Evolutionary conservation across 352 stramenopile species (phyloP).

Genomic region (Globisporangium apiculatum): DNA sequence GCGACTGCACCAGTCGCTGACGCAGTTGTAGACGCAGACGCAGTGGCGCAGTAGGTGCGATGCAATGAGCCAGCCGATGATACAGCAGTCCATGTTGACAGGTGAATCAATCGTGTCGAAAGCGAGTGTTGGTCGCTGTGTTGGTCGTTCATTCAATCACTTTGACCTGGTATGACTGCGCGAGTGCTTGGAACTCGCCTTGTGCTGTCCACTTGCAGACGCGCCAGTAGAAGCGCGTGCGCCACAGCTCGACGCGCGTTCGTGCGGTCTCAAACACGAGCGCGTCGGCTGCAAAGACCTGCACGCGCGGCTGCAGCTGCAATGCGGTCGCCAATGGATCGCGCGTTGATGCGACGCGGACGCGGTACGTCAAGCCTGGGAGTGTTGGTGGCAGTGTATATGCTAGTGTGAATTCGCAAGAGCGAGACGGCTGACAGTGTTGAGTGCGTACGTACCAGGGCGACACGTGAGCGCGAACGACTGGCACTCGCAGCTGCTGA

Average conservation of each 20-base stretch:
- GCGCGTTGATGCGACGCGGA: conserved; percentile 26
- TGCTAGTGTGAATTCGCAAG: not conserved
- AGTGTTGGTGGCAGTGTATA: not conserved
- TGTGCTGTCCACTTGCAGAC: conserved; percentile 37
- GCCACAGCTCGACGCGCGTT: conserved; percentile 15
- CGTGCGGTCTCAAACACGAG: conserved; percentile 31
- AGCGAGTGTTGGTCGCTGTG: too few relatives aligned
- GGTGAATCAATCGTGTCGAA: too few relatives aligned
- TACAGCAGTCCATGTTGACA: too few relatives aligned
- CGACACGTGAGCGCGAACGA: conserved; percentile 24
- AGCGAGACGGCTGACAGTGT: not conserved
- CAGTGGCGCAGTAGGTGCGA: not conserved
- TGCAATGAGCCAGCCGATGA: not conserved
- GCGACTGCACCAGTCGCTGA: too few relatives aligned
- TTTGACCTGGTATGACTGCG: too few relatives aligned
- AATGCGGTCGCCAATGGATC: conserved; percentile 12
- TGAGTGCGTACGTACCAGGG: conserved; percentile 9
- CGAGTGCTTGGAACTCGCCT: conserved; percentile 19
- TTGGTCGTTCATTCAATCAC: too few relatives aligned
- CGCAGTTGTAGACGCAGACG: not conserved
- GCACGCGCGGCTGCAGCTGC: conserved; percentile 26
- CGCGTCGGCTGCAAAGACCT: conserved; percentile 43
- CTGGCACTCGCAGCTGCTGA: conserved; percentile 33
- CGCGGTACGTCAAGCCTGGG: conserved; percentile 26
- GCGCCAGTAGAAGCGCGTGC: conserved; percentile 40